Conservation (phyloP, 1,284 basidiomycete species). For the Lignosus rhinocerotis region DNA sequence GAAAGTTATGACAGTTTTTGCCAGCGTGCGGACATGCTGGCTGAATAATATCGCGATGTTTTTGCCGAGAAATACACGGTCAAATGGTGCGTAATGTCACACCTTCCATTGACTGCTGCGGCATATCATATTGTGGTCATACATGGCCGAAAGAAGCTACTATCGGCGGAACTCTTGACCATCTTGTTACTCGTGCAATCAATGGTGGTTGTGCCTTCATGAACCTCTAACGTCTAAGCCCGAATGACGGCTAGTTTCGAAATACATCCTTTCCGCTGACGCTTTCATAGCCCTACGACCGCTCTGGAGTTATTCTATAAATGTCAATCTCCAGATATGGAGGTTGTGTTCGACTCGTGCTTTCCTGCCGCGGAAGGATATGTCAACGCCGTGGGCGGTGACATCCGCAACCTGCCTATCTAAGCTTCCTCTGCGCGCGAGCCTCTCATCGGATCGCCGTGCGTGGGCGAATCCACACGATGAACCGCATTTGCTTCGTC, state of each 20-base stretch:
- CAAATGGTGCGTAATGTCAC: background rate
- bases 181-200: background rate
- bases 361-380: slow-evolving; percentile 9
- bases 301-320: background rate
- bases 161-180: background rate
- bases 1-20: background rate
- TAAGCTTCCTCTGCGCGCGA: slow-evolving; percentile 6
- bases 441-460: slow-evolving; percentile 1
- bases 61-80: background rate
- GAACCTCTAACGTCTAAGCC: background rate
- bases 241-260: background rate
- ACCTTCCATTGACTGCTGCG: background rate
- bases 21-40: background rate
- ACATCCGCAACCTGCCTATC: slow-evolving; percentile 14
- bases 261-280: background rate
- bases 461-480: background rate
- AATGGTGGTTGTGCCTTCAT: background rate
- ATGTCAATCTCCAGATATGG: background rate
- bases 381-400: slow-evolving; percentile 9
- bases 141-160: background rate
- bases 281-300: background rate
- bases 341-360: background rate
- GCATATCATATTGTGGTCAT: background rate
- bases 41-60: background rate
- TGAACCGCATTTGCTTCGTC: background rate